Conservation (phyloP, 768 basidiomycete species). For the Tricholoma saponaceum region DNA sequence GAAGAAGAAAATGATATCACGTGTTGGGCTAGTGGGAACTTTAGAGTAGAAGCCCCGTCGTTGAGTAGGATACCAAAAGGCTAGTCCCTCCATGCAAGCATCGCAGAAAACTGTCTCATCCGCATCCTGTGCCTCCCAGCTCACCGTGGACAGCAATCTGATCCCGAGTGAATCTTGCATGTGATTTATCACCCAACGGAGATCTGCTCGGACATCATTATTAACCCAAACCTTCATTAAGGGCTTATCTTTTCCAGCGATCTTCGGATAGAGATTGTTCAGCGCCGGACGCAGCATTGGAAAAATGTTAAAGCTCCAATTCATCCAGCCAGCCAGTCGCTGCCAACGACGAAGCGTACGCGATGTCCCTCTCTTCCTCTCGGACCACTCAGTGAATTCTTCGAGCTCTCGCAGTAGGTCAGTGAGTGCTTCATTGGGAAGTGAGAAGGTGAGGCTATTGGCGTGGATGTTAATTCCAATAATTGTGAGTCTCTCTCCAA, state of each 20-base stretch:
- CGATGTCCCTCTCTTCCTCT: neutral
- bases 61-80: conserved; percentile 15
- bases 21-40: no score
- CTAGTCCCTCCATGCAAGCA: no score
- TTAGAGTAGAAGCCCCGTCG: conserved; percentile 11
- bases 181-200: conserved; percentile 25
- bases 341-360: conserved; percentile 19
- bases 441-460: no score
- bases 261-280: conserved; percentile 26
- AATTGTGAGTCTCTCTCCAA: no score
- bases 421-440: no score
- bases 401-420: no score
- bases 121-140: no score
- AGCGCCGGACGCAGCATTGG: conserved; percentile 16
- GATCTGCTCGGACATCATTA: conserved; percentile 13
- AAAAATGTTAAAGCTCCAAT: neutral
- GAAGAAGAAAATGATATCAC: conserved; percentile 19
- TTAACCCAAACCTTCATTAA: conserved; percentile 21
- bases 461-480: no score
- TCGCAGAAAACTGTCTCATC: no score
- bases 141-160: conserved; percentile 12
- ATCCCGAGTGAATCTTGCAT: conserved; percentile 15
- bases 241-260: conserved; percentile 14
- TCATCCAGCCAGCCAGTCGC: neutral
- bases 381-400: conserved; percentile 1